Conservation (phyloP, 148 eudicot species). For the Amaranthus hypochondriacus region DNA sequence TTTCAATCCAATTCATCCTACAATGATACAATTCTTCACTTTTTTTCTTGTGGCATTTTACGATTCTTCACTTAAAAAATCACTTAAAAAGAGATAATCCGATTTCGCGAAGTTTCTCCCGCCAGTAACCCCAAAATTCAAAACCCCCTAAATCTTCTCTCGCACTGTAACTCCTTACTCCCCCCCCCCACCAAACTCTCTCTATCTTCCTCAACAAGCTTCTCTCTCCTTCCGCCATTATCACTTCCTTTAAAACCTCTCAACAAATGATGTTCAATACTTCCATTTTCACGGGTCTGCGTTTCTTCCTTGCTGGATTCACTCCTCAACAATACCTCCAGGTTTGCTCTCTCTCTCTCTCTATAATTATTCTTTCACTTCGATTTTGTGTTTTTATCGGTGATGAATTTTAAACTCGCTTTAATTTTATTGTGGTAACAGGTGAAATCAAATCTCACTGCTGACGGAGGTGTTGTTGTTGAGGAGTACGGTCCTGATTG, state of each 20-base stretch:
- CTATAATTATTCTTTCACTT: background rate
- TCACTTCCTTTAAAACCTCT: background rate
- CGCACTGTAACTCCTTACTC: background rate
- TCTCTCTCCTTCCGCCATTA: background rate
- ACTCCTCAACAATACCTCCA: background rate
- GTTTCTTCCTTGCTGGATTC: constrained; percentile 26
- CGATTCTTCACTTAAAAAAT: too few species aligned
- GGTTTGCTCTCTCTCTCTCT: constrained; percentile 3
- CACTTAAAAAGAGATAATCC: too few species aligned
- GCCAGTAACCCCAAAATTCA: constrained; percentile 5
- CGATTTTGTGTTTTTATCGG: background rate
- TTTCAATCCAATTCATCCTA: too few species aligned
- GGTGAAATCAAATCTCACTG: constrained; percentile 56
- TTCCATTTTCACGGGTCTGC: constrained; percentile 13
- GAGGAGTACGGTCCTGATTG: constrained; percentile 48
- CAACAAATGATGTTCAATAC: constrained; percentile 15
- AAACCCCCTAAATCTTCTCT: constrained; percentile 10
- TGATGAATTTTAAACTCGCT: background rate
- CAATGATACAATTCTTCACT: too few species aligned
- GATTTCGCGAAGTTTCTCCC: background rate
- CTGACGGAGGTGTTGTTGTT: constrained; percentile 60
- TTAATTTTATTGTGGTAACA: constrained; percentile 4
- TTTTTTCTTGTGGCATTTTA: too few species aligned
- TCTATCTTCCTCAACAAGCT: background rate
- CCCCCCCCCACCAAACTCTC: background rate